These are phyloP conservation scores for Prillingera fragicola DNA, from an alignment of 1,284 basidiomycete genomes.

Conservation along the genomic window DNA sequence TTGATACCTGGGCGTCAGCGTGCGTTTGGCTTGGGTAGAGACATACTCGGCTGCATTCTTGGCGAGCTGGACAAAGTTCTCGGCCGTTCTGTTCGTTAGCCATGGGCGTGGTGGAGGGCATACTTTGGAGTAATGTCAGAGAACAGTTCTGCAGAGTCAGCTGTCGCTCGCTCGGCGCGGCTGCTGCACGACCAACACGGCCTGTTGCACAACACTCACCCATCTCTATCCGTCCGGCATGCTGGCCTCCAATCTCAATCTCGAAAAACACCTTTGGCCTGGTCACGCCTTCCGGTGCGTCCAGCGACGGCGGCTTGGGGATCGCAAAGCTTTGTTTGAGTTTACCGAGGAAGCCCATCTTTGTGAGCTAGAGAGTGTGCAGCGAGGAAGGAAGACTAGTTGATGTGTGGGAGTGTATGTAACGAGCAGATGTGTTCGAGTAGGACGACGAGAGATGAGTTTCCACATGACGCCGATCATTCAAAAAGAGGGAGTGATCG, in stretches of 20 bases:
- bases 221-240: constrained; percentile 6
- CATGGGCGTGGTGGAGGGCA: background rate
- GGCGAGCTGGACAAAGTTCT: constrained; percentile 15
- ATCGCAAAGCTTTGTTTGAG: constrained; percentile 7
- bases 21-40: no score
- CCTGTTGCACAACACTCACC: constrained; percentile 7
- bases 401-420: background rate
- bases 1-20: no score
- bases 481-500: no score
- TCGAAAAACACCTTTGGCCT: constrained; percentile 11
- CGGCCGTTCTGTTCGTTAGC: constrained; percentile 6
- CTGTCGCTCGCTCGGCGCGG: no score
- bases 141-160: constrained; percentile 15
- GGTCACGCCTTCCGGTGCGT: constrained; percentile 9
- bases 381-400: background rate
- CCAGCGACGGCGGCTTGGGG: constrained; percentile 5
- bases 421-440: no score
- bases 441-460: no score
- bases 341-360: constrained; percentile 13
- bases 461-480: no score
- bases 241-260: constrained; percentile 3
- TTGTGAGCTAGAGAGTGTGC: background rate
- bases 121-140: constrained; percentile 9
- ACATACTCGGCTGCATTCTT: no score
- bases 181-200: no score